These are phyloP conservation scores for Blastobotrys peoriensis DNA, from an alignment of 805 yeast genomes.

Conservation along the genomic window DNA sequence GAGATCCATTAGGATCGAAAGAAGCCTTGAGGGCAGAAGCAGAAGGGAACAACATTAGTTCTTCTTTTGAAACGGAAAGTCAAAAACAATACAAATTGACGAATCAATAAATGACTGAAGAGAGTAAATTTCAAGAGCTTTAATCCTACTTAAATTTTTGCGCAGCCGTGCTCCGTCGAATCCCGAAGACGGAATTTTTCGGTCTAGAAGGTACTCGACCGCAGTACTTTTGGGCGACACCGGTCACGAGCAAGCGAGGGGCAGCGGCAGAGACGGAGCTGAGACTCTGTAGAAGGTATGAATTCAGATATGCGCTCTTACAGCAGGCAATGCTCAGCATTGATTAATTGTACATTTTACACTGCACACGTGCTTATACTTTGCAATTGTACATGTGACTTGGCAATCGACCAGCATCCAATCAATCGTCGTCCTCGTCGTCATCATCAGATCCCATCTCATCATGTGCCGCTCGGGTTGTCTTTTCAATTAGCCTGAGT, in stretches of 20 bases:
- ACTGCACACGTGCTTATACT: too few species aligned
- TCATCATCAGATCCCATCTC: slow-evolving; percentile 5
- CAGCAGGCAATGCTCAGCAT: too few species aligned
- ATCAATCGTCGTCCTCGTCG: slow-evolving; percentile 12
- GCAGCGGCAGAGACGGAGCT: too few species aligned
- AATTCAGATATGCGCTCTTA: too few species aligned
- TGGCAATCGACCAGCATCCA: too few species aligned
- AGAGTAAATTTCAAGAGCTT: background rate
- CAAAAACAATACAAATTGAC: slow-evolving; percentile 4
- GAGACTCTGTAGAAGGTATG: too few species aligned
- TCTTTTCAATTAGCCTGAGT: slow-evolving; percentile 35
- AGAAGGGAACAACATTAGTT: slow-evolving; percentile 36
- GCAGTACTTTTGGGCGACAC: background rate
- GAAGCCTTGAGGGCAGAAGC: slow-evolving; percentile 31
- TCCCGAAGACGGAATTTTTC: background rate
- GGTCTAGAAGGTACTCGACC: background rate
- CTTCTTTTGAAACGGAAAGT: slow-evolving; percentile 8
- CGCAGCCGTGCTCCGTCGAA: background rate
- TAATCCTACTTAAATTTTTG: background rate
- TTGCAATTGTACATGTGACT: too few species aligned
- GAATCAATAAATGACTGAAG: background rate
- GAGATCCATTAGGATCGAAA: slow-evolving; percentile 33
- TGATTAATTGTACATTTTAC: too few species aligned
- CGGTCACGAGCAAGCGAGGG: too few species aligned
- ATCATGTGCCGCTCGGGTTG: slow-evolving; percentile 7